Evolutionary conservation across 1,284 basidiomycete genomes (phyloP).

Genomic region (Ustilago trichophora): DNA sequence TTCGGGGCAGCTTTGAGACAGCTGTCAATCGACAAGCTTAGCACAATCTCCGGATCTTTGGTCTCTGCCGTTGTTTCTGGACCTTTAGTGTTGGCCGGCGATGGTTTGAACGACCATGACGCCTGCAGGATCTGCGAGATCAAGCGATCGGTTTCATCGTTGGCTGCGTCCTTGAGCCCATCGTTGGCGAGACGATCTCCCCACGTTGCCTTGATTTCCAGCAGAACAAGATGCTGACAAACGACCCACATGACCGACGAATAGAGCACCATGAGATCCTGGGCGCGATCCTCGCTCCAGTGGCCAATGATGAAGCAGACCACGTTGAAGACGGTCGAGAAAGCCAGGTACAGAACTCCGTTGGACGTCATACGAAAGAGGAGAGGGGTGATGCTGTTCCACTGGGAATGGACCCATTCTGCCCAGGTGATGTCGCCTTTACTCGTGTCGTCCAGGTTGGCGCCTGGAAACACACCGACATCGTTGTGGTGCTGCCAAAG

Average conservation of each 20-base stretch:
- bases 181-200: background rate
- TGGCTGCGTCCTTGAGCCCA: background rate
- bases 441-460: conserved; percentile 1
- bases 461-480: conserved; percentile 8
- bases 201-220: conserved; percentile 48
- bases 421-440: conserved; percentile 3
- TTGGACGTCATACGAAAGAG: conserved; percentile 46
- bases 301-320: conserved; percentile 45
- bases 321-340: conserved; percentile 52
- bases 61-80: background rate
- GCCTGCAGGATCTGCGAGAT: conserved; percentile 22
- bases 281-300: conserved; percentile 27
- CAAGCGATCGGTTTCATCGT: conserved; percentile 20
- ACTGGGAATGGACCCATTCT: conserved; percentile 18
- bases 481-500: conserved; percentile 41
- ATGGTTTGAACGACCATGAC: conserved; percentile 8
- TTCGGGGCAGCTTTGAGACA: conserved; percentile 1
- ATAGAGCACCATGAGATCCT: conserved; percentile 48
- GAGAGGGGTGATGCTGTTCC: conserved; percentile 43
- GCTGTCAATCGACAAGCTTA: conserved; percentile 21
- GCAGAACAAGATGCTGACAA: conserved; percentile 49
- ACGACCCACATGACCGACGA: conserved; percentile 53
- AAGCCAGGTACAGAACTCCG: conserved; percentile 47
- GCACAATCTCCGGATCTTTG: conserved; percentile 9
- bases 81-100: background rate